Evolutionary conservation across 2,329 filamentous ascomycete genomes (phyloP).

Genomic region (Monilinia vaccinii-corymbosi): DNA sequence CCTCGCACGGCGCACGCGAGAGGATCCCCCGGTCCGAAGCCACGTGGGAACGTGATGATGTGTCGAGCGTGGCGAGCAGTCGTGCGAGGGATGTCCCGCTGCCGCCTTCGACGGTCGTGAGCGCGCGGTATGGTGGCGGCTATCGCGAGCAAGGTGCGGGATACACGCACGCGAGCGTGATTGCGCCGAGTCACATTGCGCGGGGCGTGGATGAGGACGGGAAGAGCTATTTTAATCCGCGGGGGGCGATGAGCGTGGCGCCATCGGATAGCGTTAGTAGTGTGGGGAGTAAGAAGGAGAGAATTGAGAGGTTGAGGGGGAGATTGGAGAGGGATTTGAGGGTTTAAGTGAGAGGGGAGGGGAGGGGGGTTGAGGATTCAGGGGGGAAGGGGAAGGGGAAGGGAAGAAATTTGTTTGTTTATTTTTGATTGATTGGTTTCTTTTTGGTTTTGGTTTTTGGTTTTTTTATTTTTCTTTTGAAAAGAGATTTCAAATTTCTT

Average conservation of each 20-base stretch:
- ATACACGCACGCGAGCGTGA: background rate
- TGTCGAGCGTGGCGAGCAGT: background rate
- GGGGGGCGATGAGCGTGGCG: slow-evolving; percentile 44
- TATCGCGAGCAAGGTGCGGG: background rate
- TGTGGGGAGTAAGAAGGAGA: slow-evolving; percentile 36
- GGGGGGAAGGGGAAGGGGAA: too few species aligned
- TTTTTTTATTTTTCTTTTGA: too few species aligned
- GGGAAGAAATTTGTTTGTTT: too few species aligned
- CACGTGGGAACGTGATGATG: slow-evolving; percentile 6
- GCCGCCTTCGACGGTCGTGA: slow-evolving; percentile 3
- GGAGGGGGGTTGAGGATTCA: too few species aligned
- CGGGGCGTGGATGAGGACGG: background rate
- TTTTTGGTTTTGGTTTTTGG: too few species aligned
- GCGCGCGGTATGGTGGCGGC: slow-evolving; percentile 4
- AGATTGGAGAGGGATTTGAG: slow-evolving; percentile 10
- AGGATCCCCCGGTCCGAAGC: slow-evolving; percentile 1
- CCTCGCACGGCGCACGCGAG: background rate
- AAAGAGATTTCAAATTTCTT: too few species aligned
- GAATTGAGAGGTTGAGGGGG: slow-evolving; percentile 16
- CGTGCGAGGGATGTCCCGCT: slow-evolving; percentile 15
- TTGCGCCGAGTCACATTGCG: background rate
- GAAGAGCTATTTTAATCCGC: slow-evolving; percentile 16
- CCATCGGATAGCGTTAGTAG: slow-evolving; percentile 55
- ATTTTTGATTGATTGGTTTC: too few species aligned
- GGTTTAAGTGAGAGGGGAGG: background rate